Conservation (phyloP, 192 early-diverging fungal species). For the Phycomyces nitens region DNA sequence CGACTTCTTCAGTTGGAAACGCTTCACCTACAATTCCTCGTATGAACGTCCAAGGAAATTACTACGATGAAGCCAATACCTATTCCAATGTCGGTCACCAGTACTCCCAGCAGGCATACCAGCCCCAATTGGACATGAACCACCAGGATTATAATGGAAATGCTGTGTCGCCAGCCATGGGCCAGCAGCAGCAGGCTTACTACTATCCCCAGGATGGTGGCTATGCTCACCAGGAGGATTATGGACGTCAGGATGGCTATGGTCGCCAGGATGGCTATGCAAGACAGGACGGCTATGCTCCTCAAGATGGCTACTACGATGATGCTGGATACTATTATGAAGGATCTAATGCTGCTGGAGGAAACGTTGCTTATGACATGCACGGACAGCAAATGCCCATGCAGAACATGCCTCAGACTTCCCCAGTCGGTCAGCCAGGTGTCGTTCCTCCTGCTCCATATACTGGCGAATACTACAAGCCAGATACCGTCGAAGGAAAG, state of each 20-base stretch:
- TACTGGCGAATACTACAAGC: slow-evolving; percentile 15
- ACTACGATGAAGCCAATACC: slow-evolving; percentile 2
- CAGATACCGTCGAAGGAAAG: slow-evolving; percentile 12
- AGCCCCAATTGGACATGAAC: slow-evolving; percentile 10
- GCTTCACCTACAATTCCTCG: slow-evolving; percentile 26
- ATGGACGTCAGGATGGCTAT: slow-evolving; percentile 9
- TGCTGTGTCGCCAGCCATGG: slow-evolving; percentile 6
- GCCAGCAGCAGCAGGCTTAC: slow-evolving; percentile 7
- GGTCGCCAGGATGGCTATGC: background rate
- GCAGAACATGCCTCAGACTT: background rate
- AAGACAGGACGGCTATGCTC: background rate
- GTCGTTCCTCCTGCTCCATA: background rate
- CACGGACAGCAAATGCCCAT: background rate
- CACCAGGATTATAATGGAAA: background rate
- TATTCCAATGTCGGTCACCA: background rate
- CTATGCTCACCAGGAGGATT: background rate
- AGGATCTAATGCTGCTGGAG: background rate
- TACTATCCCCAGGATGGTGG: slow-evolving; percentile 13
- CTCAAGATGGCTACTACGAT: slow-evolving; percentile 20
- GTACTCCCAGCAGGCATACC: slow-evolving; percentile 4
- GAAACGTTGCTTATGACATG: background rate
- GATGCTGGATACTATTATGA: slow-evolving; percentile 25
- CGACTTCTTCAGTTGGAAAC: background rate
- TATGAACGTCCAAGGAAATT: slow-evolving; percentile 21
- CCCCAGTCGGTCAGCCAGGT: background rate